phyloP scores from a whole-genome alignment of 148 eudicot species.

The Rhododendron vialii region DNA sequence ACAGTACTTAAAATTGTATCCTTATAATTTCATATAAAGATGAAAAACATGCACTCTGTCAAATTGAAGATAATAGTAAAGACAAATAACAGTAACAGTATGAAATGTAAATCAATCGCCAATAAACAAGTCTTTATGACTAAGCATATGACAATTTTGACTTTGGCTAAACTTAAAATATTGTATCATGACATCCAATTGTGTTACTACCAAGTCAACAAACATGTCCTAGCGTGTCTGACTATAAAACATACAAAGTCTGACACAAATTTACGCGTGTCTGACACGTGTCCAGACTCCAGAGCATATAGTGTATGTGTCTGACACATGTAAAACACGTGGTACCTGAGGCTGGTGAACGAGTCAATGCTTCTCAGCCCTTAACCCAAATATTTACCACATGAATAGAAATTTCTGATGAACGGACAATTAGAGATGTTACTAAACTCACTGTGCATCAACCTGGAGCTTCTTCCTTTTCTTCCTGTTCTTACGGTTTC shows the following conservation, averaged over 20 bases:
- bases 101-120: neutral
- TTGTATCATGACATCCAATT: neutral
- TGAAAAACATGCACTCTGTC: neutral
- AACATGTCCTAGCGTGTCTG: neutral
- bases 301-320: neutral
- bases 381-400: neutral
- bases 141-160: neutral
- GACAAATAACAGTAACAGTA: neutral
- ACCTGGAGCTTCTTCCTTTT: constrained; percentile 30
- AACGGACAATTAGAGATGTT: neutral
- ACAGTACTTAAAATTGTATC: neutral
- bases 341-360: neutral
- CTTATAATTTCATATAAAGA: too few species aligned
- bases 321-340: neutral
- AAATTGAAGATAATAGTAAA: neutral
- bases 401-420: neutral
- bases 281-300: neutral
- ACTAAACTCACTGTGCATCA: constrained; percentile 20
- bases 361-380: neutral
- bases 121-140: neutral
- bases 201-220: neutral
- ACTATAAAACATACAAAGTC: neutral
- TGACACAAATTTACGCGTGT: neutral
- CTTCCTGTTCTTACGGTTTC: constrained; percentile 27
- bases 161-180: neutral